Conservation (phyloP, 306 rosid genomes). For the Notholithocarpus densiflorus region DNA sequence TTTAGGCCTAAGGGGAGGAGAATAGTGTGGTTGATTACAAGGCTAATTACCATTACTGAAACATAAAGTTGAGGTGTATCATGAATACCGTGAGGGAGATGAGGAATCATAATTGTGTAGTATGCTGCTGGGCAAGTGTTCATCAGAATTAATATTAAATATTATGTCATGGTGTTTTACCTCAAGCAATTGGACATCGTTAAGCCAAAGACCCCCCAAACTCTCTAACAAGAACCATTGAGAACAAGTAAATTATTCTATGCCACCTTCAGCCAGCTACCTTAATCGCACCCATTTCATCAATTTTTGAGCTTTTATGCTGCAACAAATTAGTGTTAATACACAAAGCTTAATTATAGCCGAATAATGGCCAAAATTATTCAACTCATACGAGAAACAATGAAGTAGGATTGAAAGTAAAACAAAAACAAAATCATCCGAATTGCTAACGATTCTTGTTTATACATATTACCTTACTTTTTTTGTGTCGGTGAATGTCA, state of each 20-base stretch:
- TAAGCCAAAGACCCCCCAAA: constrained; percentile 56
- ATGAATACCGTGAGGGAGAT: neutral
- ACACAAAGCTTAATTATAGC: constrained; percentile 18
- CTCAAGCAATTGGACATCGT: constrained; percentile 59
- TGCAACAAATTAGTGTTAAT: constrained; percentile 35
- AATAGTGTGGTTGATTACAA: neutral
- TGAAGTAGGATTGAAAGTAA: neutral
- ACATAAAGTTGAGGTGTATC: neutral
- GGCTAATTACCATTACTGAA: neutral
- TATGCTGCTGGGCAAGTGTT: neutral
- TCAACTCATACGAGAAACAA: neutral
- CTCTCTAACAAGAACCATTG: constrained; percentile 58
- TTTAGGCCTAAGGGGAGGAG: neutral
- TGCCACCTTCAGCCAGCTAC: constrained; percentile 72
- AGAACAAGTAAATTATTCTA: constrained; percentile 52
- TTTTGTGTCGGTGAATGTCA: constrained; percentile 92
- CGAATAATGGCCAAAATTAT: constrained; percentile 6
- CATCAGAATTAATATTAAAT: constrained; percentile 12
- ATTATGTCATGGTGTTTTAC: constrained; percentile 40
- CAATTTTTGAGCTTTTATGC: constrained; percentile 90
- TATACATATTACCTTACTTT: constrained; percentile 82
- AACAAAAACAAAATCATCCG: constrained; percentile 1
- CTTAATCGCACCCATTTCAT: constrained; percentile 80
- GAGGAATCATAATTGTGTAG: neutral
- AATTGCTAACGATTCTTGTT: constrained; percentile 12